phyloP scores from a whole-genome alignment of 1,139 yeast genomes.

The Candida sanyaensis region DNA sequence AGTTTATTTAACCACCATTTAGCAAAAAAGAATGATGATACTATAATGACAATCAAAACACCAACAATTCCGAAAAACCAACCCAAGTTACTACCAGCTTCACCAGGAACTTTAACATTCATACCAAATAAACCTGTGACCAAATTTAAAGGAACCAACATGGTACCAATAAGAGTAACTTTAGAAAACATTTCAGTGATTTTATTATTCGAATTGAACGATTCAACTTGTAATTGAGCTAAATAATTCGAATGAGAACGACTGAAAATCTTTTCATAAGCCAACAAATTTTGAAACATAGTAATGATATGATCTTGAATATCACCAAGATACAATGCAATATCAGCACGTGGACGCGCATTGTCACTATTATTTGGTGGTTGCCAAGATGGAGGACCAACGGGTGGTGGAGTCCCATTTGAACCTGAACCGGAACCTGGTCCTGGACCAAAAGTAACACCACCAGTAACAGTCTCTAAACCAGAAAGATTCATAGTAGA shows the following conservation, averaged over 20 bases:
- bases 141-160: constrained; percentile 85
- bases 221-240: constrained; percentile 92
- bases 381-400: constrained; percentile 6
- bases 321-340: constrained; percentile 90
- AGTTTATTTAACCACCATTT: constrained; percentile 36
- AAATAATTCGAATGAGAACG: constrained; percentile 90
- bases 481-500: constrained; percentile 2
- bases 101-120: constrained; percentile 91
- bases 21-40: constrained; percentile 30
- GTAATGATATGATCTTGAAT: constrained; percentile 97
- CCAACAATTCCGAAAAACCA: constrained; percentile 45
- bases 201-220: constrained; percentile 79
- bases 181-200: constrained; percentile 86
- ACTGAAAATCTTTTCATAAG: constrained; percentile 90
- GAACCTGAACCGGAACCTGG: background rate
- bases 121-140: constrained; percentile 94
- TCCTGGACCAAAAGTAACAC: constrained; percentile 5
- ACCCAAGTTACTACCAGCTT: constrained; percentile 25
- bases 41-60: constrained; percentile 35
- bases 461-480: background rate
- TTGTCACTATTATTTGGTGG: constrained; percentile 12
- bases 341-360: constrained; percentile 78
- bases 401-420: constrained; percentile 3
- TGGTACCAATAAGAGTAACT: constrained; percentile 88
- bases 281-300: constrained; percentile 86